Percentiles rank a stretch among this genome's conserved stretches.
phyloP scores from a whole-genome alignment of 2,329 filamentous ascomycete genomes.

The Scedosporium boydii region DNA sequence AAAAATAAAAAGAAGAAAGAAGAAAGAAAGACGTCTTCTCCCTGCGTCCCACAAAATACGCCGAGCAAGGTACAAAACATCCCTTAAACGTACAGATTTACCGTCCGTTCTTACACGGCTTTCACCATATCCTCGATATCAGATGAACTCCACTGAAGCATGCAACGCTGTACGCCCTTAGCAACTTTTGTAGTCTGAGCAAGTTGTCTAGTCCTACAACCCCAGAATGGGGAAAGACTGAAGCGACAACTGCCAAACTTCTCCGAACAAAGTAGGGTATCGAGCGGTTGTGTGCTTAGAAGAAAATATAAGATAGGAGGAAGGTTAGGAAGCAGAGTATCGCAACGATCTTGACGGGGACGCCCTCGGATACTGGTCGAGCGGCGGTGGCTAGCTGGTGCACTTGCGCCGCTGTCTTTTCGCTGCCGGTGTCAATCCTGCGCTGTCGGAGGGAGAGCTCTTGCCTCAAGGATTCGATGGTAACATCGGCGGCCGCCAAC shows the following conservation, averaged over 20 bases:
- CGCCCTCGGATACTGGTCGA: conserved; percentile 47
- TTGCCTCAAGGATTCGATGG: conserved; percentile 59
- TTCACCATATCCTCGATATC: not conserved
- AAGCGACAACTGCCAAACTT: not conserved
- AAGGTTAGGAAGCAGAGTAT: conserved; percentile 82
- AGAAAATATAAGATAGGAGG: conserved; percentile 91
- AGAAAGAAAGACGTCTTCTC: not conserved
- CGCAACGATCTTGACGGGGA: conserved; percentile 79
- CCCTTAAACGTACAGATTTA: conserved; percentile 5
- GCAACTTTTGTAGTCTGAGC: not conserved
- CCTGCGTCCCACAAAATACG: conserved; percentile 6
- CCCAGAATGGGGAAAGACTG: not conserved
- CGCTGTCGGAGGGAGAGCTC: conserved; percentile 71
- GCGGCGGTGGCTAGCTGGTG: conserved; percentile 17
- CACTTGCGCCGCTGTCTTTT: conserved; percentile 36
- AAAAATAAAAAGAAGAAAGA: not conserved
- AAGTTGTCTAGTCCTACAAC: not conserved
- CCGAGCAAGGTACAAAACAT: conserved; percentile 2
- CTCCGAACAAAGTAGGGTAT: not conserved
- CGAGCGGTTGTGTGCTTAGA: conserved; percentile 43
- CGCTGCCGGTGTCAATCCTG: conserved; percentile 42
- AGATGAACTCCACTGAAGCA: not conserved
- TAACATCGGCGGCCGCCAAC: conserved; percentile 64
- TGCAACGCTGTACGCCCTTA: not conserved
- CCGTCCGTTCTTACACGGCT: not conserved